A percentile compares a stretch with the other conserved stretches of the same genome.
phyloP scores from a whole-genome alignment of 176 grass and related monocot species.

The Raddia guianensis region DNA sequence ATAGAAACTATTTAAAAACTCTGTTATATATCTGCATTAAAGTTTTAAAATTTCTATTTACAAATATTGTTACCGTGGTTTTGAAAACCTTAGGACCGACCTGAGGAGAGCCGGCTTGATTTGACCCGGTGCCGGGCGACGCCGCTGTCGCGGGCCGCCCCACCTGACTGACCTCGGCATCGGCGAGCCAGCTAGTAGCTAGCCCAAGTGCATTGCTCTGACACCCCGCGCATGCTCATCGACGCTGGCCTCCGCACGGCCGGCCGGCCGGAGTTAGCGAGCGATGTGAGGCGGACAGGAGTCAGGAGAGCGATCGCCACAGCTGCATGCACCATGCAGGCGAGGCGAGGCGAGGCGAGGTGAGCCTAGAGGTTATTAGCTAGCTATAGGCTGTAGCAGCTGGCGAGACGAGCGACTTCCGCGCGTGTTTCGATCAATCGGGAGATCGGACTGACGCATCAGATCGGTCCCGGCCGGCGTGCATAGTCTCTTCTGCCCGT shows the following conservation, averaged over 20 bases:
- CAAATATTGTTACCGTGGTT: no score
- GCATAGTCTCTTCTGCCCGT: background rate
- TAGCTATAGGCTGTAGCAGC: background rate
- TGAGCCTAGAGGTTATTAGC: background rate
- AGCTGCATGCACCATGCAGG: no score
- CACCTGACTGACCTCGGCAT: background rate
- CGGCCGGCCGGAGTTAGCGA: background rate
- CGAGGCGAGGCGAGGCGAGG: background rate
- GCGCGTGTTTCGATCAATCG: background rate
- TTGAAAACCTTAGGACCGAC: no score
- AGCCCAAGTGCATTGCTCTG: constrained; percentile 21
- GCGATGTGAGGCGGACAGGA: background rate
- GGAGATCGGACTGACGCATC: background rate
- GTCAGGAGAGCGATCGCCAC: no score
- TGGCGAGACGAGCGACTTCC: no score
- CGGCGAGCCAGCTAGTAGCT: background rate
- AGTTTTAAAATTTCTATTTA: no score
- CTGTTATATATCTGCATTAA: no score
- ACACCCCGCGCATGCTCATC: constrained; percentile 28
- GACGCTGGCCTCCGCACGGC: background rate
- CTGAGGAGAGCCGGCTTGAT: background rate
- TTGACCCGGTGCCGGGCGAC: constrained; percentile 34
- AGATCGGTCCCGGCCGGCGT: background rate
- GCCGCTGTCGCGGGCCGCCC: constrained; percentile 10
- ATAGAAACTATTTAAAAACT: no score